phyloP scores from a whole-genome alignment of 257 asterid genomes.

The Ocimum tenuiflorum region DNA sequence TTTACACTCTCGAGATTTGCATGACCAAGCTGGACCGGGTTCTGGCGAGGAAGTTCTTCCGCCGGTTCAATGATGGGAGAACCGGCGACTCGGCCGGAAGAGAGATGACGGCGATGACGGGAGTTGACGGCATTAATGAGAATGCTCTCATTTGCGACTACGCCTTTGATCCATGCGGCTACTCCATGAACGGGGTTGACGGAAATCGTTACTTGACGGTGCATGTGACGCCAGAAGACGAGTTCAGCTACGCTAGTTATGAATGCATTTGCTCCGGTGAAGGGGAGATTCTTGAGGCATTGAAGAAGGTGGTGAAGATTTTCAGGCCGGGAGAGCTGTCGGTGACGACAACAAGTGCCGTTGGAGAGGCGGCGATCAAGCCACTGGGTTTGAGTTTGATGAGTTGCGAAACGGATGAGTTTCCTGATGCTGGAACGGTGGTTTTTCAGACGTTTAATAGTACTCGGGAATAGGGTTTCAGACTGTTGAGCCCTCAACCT shows the following conservation, averaged over 20 bases:
- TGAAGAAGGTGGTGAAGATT: conserved; percentile 54
- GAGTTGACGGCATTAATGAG: conserved; percentile 44
- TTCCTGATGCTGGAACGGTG: conserved; percentile 55
- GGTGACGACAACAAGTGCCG: conserved; percentile 55
- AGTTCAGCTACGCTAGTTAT: conserved; percentile 86
- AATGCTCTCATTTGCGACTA: conserved; percentile 69
- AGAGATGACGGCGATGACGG: conserved; percentile 71
- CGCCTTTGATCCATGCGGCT: conserved; percentile 91
- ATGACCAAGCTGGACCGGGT: conserved; percentile 81
- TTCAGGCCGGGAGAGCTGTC: conserved; percentile 69
- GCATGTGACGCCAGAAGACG: conserved; percentile 97
- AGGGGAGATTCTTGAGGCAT: conserved; percentile 27
- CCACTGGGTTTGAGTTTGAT: conserved; percentile 67
- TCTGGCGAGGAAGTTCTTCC: conserved; percentile 57
- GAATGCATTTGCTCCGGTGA: conserved; percentile 55
- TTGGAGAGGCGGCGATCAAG: conserved; percentile 61
- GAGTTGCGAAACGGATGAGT: conserved; percentile 61
- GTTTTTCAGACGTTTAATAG: conserved; percentile 62
- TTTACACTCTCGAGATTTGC: conserved; percentile 71
- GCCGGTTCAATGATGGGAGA: conserved; percentile 43
- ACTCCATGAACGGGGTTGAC: conserved; percentile 86
- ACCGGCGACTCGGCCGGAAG: conserved; percentile 63
- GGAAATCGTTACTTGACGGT: conserved; percentile 75
- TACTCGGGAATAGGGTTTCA: conserved; percentile 46
- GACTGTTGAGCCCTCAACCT: too few relatives aligned